These are phyloP conservation scores for Orbilia javanica DNA, from an alignment of 2,329 filamentous ascomycete species.

Conservation along the genomic window DNA sequence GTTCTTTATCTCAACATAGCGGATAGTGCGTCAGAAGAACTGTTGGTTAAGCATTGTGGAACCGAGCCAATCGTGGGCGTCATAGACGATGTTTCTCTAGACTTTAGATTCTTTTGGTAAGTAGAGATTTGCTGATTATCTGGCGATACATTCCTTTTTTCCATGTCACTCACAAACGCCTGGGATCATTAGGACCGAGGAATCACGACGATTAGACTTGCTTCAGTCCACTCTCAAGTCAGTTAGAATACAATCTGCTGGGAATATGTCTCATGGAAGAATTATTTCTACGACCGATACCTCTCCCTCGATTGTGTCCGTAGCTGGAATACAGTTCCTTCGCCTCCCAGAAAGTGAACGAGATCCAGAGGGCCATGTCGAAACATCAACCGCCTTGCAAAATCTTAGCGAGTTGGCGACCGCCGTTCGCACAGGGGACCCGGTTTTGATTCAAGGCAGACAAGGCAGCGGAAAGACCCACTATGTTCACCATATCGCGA, in stretches of 20 bases:
- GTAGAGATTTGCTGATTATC: background rate
- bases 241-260: background rate
- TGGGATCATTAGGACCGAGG: slow-evolving; percentile 33
- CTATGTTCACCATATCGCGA: slow-evolving; percentile 83
- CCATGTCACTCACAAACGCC: background rate
- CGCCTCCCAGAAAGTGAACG: slow-evolving; percentile 71
- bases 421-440: slow-evolving; percentile 76
- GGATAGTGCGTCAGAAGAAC: slow-evolving; percentile 43
- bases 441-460: slow-evolving; percentile 83
- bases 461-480: slow-evolving; percentile 93
- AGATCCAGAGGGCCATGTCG: slow-evolving; percentile 72
- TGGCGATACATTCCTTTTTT: background rate
- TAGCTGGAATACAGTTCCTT: slow-evolving; percentile 43
- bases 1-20: slow-evolving; percentile 52
- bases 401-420: slow-evolving; percentile 80
- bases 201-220: slow-evolving; percentile 39
- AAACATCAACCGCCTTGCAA: slow-evolving; percentile 77
- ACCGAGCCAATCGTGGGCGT: slow-evolving; percentile 33
- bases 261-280: slow-evolving; percentile 3
- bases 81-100: slow-evolving; percentile 17
- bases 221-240: slow-evolving; percentile 19
- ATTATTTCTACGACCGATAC: slow-evolving; percentile 39
- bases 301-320: slow-evolving; percentile 24
- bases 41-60: slow-evolving; percentile 43
- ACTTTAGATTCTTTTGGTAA: slow-evolving; percentile 52